phyloP scores from a whole-genome alignment of 31 red algal genomes.

The Odonthalia washingtoniensis region DNA sequence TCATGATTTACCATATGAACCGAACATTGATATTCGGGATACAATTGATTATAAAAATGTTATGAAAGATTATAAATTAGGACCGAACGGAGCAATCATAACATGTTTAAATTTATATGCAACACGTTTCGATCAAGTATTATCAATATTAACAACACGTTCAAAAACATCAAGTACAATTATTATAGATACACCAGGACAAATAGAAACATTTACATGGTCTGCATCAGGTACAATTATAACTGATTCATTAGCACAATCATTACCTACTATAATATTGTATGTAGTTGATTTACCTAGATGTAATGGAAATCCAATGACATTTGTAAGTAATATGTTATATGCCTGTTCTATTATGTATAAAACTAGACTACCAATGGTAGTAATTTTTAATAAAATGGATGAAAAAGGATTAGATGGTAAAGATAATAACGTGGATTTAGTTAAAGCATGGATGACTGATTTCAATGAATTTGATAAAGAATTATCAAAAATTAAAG shows the following conservation, averaged over 20 bases:
- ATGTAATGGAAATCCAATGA: constrained; percentile 72
- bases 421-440: constrained; percentile 54
- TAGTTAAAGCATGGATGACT: constrained; percentile 85
- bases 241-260: constrained; percentile 79
- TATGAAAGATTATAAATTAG: constrained; percentile 85
- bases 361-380: constrained; percentile 88
- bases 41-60: constrained; percentile 89
- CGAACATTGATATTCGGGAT: constrained; percentile 97
- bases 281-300: constrained; percentile 87
- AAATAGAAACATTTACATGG: constrained; percentile 99
- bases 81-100: constrained; percentile 98
- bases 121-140: constrained; percentile 87
- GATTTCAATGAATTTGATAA: constrained; percentile 92
- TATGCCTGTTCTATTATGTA: constrained; percentile 99
- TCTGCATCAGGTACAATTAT: constrained; percentile 94
- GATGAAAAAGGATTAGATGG: too few species aligned
- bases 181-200: constrained; percentile 97
- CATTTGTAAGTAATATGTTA: constrained; percentile 98
- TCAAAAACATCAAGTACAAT: constrained; percentile 56
- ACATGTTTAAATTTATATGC: constrained; percentile 96
- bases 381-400: constrained; percentile 97
- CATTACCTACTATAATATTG: constrained; percentile 87
- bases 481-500: constrained; percentile 62
- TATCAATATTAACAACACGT: constrained; percentile 72
- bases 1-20: constrained; percentile 69